phyloP scores from a whole-genome alignment of 2,329 filamentous ascomycete genomes.

The Trichoderma arundinaceum region DNA sequence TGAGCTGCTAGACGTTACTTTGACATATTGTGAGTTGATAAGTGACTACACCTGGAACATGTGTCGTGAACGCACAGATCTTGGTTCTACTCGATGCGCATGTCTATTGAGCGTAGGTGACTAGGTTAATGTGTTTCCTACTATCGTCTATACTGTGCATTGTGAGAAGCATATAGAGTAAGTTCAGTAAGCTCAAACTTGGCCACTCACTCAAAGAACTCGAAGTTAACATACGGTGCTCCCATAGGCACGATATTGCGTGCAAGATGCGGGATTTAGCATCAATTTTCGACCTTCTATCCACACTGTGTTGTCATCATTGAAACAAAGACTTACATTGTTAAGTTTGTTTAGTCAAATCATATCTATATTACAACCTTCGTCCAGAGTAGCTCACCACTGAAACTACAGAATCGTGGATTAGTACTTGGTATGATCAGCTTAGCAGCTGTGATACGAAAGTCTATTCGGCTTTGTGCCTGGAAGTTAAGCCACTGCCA shows the following conservation, averaged over 20 bases:
- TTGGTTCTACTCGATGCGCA: too few relatives aligned
- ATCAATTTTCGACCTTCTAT: background rate
- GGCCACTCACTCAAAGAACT: too few relatives aligned
- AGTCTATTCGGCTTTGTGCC: background rate
- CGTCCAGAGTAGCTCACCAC: background rate
- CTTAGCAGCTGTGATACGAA: background rate
- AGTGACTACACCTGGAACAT: too few relatives aligned
- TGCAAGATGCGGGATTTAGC: background rate
- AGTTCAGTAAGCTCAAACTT: too few relatives aligned
- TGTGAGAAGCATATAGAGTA: too few relatives aligned
- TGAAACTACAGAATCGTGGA: background rate
- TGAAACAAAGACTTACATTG: background rate
- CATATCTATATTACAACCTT: background rate
- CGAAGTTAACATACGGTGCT: background rate
- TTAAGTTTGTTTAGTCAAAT: background rate
- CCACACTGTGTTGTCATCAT: background rate
- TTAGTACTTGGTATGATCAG: background rate
- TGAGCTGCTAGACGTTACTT: background rate
- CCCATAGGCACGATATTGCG: background rate
- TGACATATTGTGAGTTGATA: background rate
- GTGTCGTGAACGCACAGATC: too few relatives aligned
- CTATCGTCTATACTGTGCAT: too few relatives aligned
- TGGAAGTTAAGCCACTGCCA: background rate
- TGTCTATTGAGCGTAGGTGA: too few relatives aligned
- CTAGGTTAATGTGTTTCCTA: too few relatives aligned